Evolutionary conservation across 2,329 filamentous ascomycete species (phyloP), one percentile per base, ranked within the genome.

Genomic region (Verticillium klebahnii): DNA sequence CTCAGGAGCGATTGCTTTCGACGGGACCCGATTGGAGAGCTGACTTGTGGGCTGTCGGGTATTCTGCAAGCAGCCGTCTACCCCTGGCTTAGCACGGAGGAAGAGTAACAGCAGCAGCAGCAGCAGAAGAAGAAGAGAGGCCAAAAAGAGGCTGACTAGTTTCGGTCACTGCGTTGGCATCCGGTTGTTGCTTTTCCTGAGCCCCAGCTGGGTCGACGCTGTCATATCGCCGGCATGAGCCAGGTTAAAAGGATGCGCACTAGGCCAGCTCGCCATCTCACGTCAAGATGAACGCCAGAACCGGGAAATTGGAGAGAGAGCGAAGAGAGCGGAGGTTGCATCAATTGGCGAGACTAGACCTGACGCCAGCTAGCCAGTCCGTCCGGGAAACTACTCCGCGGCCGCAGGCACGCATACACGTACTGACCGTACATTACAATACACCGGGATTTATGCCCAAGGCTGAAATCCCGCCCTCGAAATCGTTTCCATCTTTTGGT

Each of bases 401-500:
- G 45, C 45, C 19, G 55, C 55, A 57, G 15, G 25, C 25, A 57
- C 55, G 34, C 55, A 14, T 29, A 29, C 29, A 29, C 29, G 29
- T 29, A 29, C 29, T 29, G 29, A 6, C 55, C 34, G 34, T 52
- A 52, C 45, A 52, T 52, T 52, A 52, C 45, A 52, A 52, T 56
- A 56, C 31, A 65, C 63, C 62, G 61, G 58, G 31, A 36, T 59
- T 59, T 61, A 61, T 60, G 61, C 23, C 50, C 39, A 52, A 61
- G 60, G 55, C 37, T 55, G 17, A 59, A 56, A 25, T 19, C 6
- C 34, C 6, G 34, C 29, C 56, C 56, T 56, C 58, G 62, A 57
- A 25, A 25, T 37, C 52, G 19, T 62, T 63, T 64, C 67, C 45
- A 52, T 52, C 67, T 69, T 65, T 62, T 72, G 65, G 66, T 72